Base-by-base conservation (phyloP, 768 basidiomycete genomes). In the Cantharellus anzutake region DNA sequence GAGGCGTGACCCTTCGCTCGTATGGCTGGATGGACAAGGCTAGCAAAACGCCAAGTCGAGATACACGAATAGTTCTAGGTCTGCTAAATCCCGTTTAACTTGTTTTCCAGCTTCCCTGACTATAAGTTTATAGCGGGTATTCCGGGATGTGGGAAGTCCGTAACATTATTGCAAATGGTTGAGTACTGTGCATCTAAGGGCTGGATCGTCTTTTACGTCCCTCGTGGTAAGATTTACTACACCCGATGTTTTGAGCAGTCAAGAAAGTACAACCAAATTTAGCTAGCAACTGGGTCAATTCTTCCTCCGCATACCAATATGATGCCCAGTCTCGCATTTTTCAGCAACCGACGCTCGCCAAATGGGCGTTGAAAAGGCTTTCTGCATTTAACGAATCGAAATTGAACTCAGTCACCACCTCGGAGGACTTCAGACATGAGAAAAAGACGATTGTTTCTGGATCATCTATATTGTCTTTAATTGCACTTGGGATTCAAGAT, bases 151-250 rank as follows among this genome's bases (percentile, higher is more conserved):
- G 92, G 91, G 48, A 96, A 94, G 71, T 86, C 83, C 59, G 80
- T 78, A 62, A 68, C 86, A 4, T 70, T 94, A 39, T 72, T 92
- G 4, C 91, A 96, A 68, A 76, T 83, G 0, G 80, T 86, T 0
- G 75, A 84, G 42, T 81, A 87, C 63, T 82, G 81, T 41, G 65
- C 76, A 5, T 69, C 75, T 2, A 75, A 78, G 29, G 76, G 78
- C 37, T 92, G 88, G 86, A 76, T 93, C 29, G 86, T 90, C 16
- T 69, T 93, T 16, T 96, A 92, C 67, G 77, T 91, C 35, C 89
- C 92, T 35, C 39, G 11, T 3, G 50, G 44, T 48, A 11, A 48
- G 11, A 55, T 71, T 70, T 60, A 68, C 48, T 20, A 2, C 34
- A 39, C 44, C 29, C 44, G 52, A 55, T 55, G 7, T 37, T 14